Conservation (phyloP, 176 grass and related monocot species). For the Cymbopogon citratus region DNA sequence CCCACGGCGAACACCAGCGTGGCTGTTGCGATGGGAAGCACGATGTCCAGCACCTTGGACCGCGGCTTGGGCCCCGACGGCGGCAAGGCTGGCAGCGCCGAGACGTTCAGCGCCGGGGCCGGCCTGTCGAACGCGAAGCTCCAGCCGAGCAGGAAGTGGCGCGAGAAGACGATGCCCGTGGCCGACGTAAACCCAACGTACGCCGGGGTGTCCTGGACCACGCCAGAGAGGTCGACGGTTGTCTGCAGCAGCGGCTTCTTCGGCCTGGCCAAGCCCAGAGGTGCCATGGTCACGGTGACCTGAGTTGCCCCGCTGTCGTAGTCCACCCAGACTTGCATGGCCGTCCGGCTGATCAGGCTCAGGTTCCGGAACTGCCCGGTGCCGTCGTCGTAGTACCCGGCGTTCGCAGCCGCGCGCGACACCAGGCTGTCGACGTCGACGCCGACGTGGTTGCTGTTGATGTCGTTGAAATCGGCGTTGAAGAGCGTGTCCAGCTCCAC, state of each 20-base stretch:
- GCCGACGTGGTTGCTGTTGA: conserved; percentile 54
- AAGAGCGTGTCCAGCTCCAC: conserved; percentile 54
- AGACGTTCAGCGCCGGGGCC: conserved; percentile 41
- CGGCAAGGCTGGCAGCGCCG: conserved; percentile 31
- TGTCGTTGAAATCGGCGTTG: conserved; percentile 42
- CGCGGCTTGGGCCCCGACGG: conserved; percentile 13
- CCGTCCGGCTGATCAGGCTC: conserved; percentile 31
- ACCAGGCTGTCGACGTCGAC: conserved; percentile 33
- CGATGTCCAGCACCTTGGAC: conserved; percentile 19
- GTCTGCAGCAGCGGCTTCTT: conserved; percentile 32
- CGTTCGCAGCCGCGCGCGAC: neutral
- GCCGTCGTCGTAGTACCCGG: conserved; percentile 35
- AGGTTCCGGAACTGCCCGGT: conserved; percentile 27
- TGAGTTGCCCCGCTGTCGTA: conserved; percentile 11
- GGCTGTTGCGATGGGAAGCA: conserved; percentile 25
- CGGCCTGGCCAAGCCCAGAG: conserved; percentile 16
- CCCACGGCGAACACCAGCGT: neutral
- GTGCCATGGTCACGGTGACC: conserved; percentile 41
- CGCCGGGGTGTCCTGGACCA: conserved; percentile 15
- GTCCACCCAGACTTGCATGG: conserved; percentile 57
- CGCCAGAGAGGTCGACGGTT: conserved; percentile 18
- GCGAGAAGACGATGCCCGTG: conserved; percentile 43
- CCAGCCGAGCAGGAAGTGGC: conserved; percentile 70
- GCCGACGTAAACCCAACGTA: conserved; percentile 62
- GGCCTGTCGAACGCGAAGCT: conserved; percentile 52